Percentiles rank a stretch among this genome's conserved stretches.
Conservation (phyloP, 306 rosid species). For the Cajanus cajan region DNA sequence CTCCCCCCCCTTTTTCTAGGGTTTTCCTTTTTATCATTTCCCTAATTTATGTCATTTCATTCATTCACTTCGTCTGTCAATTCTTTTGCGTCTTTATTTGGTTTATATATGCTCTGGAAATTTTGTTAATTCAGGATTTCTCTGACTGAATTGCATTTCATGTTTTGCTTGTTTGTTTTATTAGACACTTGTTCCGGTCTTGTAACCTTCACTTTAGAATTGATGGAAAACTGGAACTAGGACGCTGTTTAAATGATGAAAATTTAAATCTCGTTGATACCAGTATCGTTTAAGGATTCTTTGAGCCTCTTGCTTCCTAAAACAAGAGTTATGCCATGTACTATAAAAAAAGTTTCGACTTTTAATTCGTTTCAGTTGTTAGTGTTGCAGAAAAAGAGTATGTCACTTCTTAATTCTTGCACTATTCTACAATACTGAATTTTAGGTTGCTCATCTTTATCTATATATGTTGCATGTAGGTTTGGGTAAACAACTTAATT, state of each 20-base stretch:
- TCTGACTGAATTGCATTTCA: neutral
- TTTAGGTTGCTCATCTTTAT: conserved; percentile 22
- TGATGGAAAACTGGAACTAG: neutral
- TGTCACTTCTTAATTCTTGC: neutral
- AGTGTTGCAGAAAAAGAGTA: too few species aligned
- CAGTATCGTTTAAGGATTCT: neutral
- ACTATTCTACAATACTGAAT: neutral
- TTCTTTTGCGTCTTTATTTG: too few species aligned
- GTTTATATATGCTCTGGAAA: too few species aligned
- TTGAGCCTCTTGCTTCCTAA: too few species aligned
- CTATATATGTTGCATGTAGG: neutral
- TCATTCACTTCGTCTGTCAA: neutral
- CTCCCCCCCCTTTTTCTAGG: conserved; percentile 22
- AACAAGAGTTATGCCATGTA: too few species aligned
- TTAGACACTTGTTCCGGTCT: neutral
- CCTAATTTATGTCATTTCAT: neutral
- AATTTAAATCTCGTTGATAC: neutral
- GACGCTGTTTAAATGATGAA: neutral
- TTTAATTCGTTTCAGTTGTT: too few species aligned
- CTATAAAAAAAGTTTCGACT: too few species aligned
- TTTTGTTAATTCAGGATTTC: neutral
- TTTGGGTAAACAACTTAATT: neutral
- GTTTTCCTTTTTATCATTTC: conserved; percentile 9
- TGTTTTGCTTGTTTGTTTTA: neutral
- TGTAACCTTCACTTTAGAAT: neutral